Evolutionary conservation across 331 rosid genomes (phyloP), one percentile per base, ranked within the genome.

Genomic region (Telfairia occidentalis): DNA sequence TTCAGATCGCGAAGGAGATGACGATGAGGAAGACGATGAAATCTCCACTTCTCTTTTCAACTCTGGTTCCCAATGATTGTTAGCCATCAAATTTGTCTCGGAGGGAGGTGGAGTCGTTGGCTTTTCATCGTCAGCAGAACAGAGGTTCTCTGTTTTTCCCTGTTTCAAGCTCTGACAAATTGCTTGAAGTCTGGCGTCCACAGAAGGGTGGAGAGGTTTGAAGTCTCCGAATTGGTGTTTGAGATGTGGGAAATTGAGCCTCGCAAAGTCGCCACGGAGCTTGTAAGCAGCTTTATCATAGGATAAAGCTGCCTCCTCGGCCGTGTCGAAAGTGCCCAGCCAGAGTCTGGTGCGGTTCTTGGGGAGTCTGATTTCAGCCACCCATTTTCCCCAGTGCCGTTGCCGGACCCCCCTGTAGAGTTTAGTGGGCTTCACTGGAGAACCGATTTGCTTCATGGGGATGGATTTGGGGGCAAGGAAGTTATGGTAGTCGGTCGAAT

Each of bases 341-440:
- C 97, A 94, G 73, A 94, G 96, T 6, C 97, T 92, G 13, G 96
- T 91, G 8, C 97, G 86, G 78, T 94, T 94, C 84, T 81, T 89
- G 1, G 97, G 98, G 63, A 91, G 96, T 80, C 98, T 85, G 42
- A 94, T 94, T 82, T 94, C 98, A 0, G 98, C 97, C 0, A 94
- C 98, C 98, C 97, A 94, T 76, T 87, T 91, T 0, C 97, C 98
- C 98, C 98, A 91, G 64, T 94, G 96, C 11, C 97, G 77, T 80
- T 89, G 97, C 53, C 98, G 82, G 52, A 94, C 97, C 32, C 98
- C 98, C 21, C 96, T 83, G 86, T 89, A 94, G 0, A 88, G 90
- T 53, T 91, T 91, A 1, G 73, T 76, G 19, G 91, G 63, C 45
- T 89, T 90, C 21, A 84, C 18, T 2, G 81, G 63, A 42, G 74